Evolutionary conservation across 805 yeast species (phyloP), one percentile per base, ranked within the genome.

Genomic region (Pichia kluyveri): DNA sequence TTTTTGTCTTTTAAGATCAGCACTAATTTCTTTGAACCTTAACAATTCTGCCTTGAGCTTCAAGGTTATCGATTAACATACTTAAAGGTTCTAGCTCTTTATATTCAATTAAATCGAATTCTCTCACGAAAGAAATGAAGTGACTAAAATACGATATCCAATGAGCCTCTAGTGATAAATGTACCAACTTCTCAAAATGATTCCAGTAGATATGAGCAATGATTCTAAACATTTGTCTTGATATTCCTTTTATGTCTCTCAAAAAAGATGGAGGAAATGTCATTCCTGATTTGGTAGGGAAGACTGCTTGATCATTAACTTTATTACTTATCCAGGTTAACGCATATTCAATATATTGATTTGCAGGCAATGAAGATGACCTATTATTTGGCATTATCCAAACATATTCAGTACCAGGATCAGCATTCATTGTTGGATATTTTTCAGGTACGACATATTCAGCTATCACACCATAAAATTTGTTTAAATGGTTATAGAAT

Each of bases 141-240:
- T 93, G 99, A 15, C 96, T 93, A 67, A 95, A 93, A 57, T 90
- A 86, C 4, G 98, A 90, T 65, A 93, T 93, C 96, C 96, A 93
- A 63, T 93, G 98, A 0, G 98, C 96, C 63, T 93, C 99, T 51
- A 93, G 66, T 2, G 95, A 83, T 50, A 93, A 68, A 63, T 93
- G 97, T n/a, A 91, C 80, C 26, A 91, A 77, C 61, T 84, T 88
- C 55, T 91, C 99, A 66, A 89, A 93, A 64, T 93, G 99, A 63
- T 89, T 88, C 67, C 88, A 86, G 63, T 90, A 93, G 38, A 93
- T 81, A 61, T 90, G 96, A 5, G 99, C 99, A 68, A 91, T 90
- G 15, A 93, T 86, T 56, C 98, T 76, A 61, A 93, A 89, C 88
- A 93, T 85, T 62, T 93, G 98, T 53, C 89, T 73, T 61, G 83